Evolutionary conservation across 1,139 yeast species (phyloP), one percentile per base, ranked within the genome.

Genomic region (Protomyces pachydermus): DNA sequence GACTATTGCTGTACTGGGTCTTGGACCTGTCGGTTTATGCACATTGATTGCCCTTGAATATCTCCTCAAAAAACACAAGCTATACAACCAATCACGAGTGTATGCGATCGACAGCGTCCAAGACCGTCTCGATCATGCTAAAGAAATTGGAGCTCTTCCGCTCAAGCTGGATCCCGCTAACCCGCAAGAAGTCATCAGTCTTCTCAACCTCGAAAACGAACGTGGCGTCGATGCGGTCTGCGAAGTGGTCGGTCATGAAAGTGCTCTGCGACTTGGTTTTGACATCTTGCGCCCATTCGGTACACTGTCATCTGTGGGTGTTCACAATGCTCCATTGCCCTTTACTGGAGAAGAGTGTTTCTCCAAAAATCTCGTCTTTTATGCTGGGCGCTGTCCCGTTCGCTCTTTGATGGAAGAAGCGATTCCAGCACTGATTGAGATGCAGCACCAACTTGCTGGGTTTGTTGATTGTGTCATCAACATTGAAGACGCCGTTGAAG

Each of bases 11-110:
- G 86, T 83, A 68, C 71, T 84, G 3, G 88, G 88, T 0, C 81
- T 84, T 18, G 88, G 88, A 0, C 88, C 88, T 0, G 88, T 84
- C 1, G 87, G 86, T 0, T 75, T 83, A 28, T 83, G 86, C 75
- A 83, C 83, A 0, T 75, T 83, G 57, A 74, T 79, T 34, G 75
- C 81, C 0, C 78, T 84, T 58, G 78, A 76, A 61, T 74, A 79
- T 64, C 75, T 78, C 67, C 85, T 85, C 4, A 71, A 72, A 52
- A 76, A 77, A 18, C 42, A 38, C 18, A 12, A 42, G 20, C 18
- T 42, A 3, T n/a, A 42, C 18, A 18, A 14, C 9, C 14, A 42
- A n/a, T 14, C 46, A 10, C 14, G 18, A 14, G n/a, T 58, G 16
- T 82, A 81, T 48, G 83, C 82, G 28, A 79, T 83, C 9, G 87